Evolutionary conservation across 768 basidiomycete genomes (phyloP).

Genomic region (Clitopilus passeckerianus): DNA sequence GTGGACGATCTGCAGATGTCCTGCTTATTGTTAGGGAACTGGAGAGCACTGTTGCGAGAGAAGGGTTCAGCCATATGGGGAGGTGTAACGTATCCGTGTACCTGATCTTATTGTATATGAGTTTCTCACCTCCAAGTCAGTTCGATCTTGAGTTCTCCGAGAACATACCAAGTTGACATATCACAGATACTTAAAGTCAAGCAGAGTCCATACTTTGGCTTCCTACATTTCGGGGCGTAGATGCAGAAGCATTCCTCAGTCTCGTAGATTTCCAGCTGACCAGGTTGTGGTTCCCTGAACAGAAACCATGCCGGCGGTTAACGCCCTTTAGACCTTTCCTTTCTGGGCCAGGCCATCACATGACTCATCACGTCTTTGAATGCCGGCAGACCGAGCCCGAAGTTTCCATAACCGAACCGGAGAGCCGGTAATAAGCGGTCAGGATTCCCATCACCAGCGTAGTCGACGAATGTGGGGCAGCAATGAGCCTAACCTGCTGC

Average conservation of each 20-base stretch:
- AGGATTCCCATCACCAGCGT: background rate
- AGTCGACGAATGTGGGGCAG: background rate
- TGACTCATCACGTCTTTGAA: background rate
- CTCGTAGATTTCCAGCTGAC: background rate
- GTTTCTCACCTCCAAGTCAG: background rate
- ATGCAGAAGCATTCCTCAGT: background rate
- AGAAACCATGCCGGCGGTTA: background rate
- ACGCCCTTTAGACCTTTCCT: background rate
- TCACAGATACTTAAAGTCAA: background rate
- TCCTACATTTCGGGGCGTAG: background rate
- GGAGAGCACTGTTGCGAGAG: slow-evolving; percentile 6
- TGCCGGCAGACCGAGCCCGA: background rate
- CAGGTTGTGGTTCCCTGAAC: background rate
- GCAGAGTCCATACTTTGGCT: background rate
- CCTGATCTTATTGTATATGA: slow-evolving; percentile 39
- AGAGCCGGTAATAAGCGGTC: background rate
- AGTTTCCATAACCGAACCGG: background rate
- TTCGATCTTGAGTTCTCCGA: slow-evolving; percentile 14
- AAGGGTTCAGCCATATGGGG: slow-evolving; percentile 14
- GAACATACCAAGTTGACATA: slow-evolving; percentile 7
- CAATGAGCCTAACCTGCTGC: background rate
- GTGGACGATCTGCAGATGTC: slow-evolving; percentile 11
- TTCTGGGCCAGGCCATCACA: background rate
- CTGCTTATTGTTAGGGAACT: slow-evolving; percentile 16
- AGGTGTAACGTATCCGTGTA: background rate